These are phyloP conservation scores for Verticillium zaregamsianum DNA, from an alignment of 2,329 filamentous ascomycete genomes.

Conservation along the genomic window DNA sequence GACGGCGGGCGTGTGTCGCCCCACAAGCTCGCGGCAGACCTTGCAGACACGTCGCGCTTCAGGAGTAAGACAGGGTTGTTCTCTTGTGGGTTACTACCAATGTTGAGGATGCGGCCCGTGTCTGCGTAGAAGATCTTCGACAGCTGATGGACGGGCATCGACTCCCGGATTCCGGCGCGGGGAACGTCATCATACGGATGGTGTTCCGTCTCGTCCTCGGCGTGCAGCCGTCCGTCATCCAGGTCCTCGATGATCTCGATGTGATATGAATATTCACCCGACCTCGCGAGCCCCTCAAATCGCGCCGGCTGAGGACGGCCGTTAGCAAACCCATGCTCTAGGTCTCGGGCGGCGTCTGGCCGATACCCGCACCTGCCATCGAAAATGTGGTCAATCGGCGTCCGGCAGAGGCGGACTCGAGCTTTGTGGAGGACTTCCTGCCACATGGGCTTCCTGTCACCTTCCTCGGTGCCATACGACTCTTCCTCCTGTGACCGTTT, in stretches of 20 bases:
- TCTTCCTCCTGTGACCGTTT: neutral
- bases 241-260: conserved; percentile 80
- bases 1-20: conserved; percentile 21
- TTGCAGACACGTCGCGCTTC: conserved; percentile 65
- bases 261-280: conserved; percentile 65
- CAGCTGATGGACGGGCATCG: conserved; percentile 54
- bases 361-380: conserved; percentile 28
- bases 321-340: neutral
- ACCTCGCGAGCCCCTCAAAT: neutral
- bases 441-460: conserved; percentile 71
- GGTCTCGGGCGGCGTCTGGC: conserved; percentile 4
- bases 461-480: conserved; percentile 43
- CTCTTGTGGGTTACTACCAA: conserved; percentile 52
- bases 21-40: conserved; percentile 47
- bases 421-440: conserved; percentile 96
- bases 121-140: conserved; percentile 94
- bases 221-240: conserved; percentile 51
- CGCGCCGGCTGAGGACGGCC: neutral
- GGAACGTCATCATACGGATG: conserved; percentile 35
- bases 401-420: conserved; percentile 71
- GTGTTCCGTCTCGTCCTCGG: conserved; percentile 26
- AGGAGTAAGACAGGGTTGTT: conserved; percentile 72
- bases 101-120: conserved; percentile 84
- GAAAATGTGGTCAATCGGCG: conserved; percentile 50
- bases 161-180: conserved; percentile 45